phyloP scores from a whole-genome alignment of 352 stramenopile species.

The Phytophthora pseudosyringae region DNA sequence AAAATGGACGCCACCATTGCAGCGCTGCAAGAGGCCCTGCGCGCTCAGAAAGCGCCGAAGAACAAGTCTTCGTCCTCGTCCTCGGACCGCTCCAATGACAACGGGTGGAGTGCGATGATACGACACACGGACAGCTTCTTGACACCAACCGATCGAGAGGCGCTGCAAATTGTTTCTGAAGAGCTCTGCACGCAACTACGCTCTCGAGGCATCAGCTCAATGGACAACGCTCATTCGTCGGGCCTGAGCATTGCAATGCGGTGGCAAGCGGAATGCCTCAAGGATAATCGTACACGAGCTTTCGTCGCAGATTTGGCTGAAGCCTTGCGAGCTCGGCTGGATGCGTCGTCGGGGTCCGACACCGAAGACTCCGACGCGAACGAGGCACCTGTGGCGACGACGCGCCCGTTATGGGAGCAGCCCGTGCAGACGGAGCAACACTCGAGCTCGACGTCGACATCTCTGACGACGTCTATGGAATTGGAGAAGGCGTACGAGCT shows the following conservation, averaged over 20 bases:
- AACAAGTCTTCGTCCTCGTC: not conserved
- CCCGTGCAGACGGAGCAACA: slow-evolving; percentile 3
- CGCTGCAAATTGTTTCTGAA: slow-evolving; percentile 42
- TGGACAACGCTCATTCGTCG: slow-evolving; percentile 3
- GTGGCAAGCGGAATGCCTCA: slow-evolving; percentile 60
- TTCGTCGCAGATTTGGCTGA: slow-evolving; percentile 68
- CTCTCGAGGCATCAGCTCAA: slow-evolving; percentile 19
- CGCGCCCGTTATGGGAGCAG: slow-evolving; percentile 21
- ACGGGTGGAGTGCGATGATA: slow-evolving; percentile 34
- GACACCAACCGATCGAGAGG: slow-evolving; percentile 52
- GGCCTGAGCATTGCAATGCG: slow-evolving; percentile 35
- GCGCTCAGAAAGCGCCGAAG: slow-evolving; percentile 3
- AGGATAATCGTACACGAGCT: slow-evolving; percentile 46
- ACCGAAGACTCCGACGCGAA: slow-evolving; percentile 52
- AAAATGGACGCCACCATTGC: slow-evolving; percentile 65
- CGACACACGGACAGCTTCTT: slow-evolving; percentile 47
- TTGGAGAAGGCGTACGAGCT: slow-evolving; percentile 55
- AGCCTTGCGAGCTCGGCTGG: slow-evolving; percentile 47
- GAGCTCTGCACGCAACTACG: slow-evolving; percentile 35
- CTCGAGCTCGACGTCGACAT: not conserved
- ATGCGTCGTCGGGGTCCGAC: slow-evolving; percentile 52
- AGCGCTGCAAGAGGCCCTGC: slow-evolving; percentile 48
- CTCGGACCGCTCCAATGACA: slow-evolving; percentile 7
- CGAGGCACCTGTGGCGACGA: slow-evolving; percentile 24
- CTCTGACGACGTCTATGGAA: slow-evolving; percentile 18